phyloP scores from a whole-genome alignment of 202 grass and related monocot species.

The Carex arenaria region DNA sequence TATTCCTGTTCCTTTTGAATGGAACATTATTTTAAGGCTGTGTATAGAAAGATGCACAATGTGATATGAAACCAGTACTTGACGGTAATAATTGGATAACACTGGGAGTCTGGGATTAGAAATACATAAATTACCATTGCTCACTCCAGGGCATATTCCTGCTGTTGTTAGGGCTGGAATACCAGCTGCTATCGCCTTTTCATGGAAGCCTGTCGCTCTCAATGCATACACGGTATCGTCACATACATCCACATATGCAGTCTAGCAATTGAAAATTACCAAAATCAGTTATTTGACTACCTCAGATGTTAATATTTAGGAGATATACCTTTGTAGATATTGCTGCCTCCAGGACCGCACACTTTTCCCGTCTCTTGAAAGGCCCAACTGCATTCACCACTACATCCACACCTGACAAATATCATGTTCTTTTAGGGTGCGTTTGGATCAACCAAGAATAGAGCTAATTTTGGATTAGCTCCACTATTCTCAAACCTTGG shows the following conservation, averaged over 20 bases:
- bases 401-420: conserved; percentile 44
- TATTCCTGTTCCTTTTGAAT: background rate
- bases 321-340: conserved; percentile 65
- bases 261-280: conserved; percentile 31
- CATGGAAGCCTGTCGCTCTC: conserved; percentile 60
- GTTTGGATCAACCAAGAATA: too few species aligned
- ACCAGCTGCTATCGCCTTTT: conserved; percentile 56
- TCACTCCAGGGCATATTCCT: conserved; percentile 91
- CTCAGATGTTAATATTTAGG: background rate
- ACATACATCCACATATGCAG: conserved; percentile 73
- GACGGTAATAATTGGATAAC: background rate
- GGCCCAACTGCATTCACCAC: conserved; percentile 82
- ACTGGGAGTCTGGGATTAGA: background rate
- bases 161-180: conserved; percentile 77
- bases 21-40: background rate
- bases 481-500: too few species aligned
- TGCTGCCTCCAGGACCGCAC: conserved; percentile 57
- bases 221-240: conserved; percentile 58
- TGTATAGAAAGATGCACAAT: background rate
- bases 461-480: too few species aligned
- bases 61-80: background rate
- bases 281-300: background rate
- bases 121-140: conserved; percentile 52
- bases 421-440: background rate
- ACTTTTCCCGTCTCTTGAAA: conserved; percentile 47